phyloP scores from a whole-genome alignment of 1,284 basidiomycete species.

The Pseudozyma sp. region DNA sequence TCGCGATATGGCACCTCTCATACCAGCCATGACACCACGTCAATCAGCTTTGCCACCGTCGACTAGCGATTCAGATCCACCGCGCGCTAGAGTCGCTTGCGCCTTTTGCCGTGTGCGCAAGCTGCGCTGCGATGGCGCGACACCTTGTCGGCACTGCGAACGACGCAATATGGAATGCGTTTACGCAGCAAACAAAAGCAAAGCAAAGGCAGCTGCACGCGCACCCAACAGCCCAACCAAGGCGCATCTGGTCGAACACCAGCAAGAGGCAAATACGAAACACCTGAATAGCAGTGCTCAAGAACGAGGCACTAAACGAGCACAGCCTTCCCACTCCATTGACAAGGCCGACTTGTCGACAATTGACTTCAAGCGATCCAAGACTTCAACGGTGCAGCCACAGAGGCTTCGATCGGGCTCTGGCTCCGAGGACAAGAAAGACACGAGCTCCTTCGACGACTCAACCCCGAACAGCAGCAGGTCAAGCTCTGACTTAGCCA shows the following conservation, averaged over 20 bases:
- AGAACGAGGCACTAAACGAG: conserved; percentile 22
- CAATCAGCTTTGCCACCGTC: not conserved
- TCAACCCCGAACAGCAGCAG: conserved; percentile 38
- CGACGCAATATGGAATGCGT: conserved; percentile 41
- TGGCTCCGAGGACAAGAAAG: not conserved
- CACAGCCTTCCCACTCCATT: not conserved
- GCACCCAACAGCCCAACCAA: conserved; percentile 1
- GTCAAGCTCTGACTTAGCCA: conserved; percentile 48
- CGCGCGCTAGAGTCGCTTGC: conserved; percentile 45
- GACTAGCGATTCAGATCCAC: conserved; percentile 30
- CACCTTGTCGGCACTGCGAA: conserved; percentile 49
- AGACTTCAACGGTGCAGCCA: not conserved
- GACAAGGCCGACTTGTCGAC: not conserved
- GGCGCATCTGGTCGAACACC: not conserved
- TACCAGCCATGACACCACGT: not conserved
- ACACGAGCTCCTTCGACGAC: not conserved
- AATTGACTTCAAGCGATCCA: not conserved
- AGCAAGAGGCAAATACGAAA: not conserved
- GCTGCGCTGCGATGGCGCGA: conserved; percentile 47
- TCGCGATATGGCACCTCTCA: conserved; percentile 6
- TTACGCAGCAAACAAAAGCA: conserved; percentile 33
- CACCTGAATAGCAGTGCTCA: not conserved
- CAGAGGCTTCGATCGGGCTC: not conserved
- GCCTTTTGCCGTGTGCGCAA: conserved; percentile 49
- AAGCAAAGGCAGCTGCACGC: conserved; percentile 20